Evolutionary conservation across 352 stramenopile species (phyloP), one percentile per base, ranked within the genome.

Genomic region (Thalassiosira livingstoniorum): DNA sequence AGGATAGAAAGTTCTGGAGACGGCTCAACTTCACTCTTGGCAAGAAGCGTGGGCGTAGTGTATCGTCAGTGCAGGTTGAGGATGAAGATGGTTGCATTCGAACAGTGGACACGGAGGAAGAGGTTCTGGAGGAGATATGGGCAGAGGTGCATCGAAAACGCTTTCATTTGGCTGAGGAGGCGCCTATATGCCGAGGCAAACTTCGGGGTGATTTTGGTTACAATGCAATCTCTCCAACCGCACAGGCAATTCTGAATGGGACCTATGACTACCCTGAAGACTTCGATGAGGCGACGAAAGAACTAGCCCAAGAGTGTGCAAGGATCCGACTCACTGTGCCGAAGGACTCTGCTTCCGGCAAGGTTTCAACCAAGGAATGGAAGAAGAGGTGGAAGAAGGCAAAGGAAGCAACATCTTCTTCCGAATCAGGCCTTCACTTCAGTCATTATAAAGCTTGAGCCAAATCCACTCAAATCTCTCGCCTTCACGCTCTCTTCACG

Each of bases 141-240:
- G 11, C 13, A 23, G 27, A 58, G 11, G 37, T 76, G 1, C 68
- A 76, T 27, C 7, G 37, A 2, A 27, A 76, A 39, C 34, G 37
- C 29, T 68, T 60, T 29, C 18, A 65, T 15, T 43, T 76, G 37
- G 68, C 68, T 23, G 55, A 67, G 13, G 34, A 67, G 25, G 62
- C 62, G 4, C 21, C 62, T 35, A 29, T 70, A 2, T 55, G 62
- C 34, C 31, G 18, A 15, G 31, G 4, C 23, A 0, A 4, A 25
- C 32, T 69, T 13, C 11, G 32, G 4, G 32, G n/a, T 1, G 21
- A 54, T n/a, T 69, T 69, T 69, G 61, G 61, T 31, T 25, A 54
- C 32, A 54, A 15, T 32, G 10, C 10, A 10, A 51, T 51, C 10
- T 10, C 10, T 18, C 42, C 42, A 51, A 18, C 42, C 10, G 42